These are phyloP conservation scores for Penicillium griseofulvum DNA, from an alignment of 2,329 filamentous ascomycete genomes.

Conservation along the genomic window DNA sequence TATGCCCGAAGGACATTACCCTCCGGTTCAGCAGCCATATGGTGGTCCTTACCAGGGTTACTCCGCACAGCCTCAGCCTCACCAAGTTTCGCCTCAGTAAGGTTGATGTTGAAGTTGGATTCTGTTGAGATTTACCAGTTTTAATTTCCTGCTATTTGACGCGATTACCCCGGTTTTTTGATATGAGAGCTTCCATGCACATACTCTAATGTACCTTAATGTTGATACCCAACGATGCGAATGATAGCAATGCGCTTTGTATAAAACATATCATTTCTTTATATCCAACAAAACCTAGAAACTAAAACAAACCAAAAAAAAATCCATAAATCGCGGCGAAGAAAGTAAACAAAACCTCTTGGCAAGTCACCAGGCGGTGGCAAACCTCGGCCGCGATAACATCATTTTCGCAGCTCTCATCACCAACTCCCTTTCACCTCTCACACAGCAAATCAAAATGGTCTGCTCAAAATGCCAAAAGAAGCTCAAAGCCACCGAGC, in stretches of 20 bases:
- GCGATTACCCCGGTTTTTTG: not conserved
- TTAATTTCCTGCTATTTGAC: not conserved
- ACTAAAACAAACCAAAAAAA: not conserved
- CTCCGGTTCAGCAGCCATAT: not conserved
- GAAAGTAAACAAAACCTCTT: slow-evolving; percentile 4
- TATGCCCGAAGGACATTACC: not conserved
- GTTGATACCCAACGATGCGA: not conserved
- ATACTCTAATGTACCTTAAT: not conserved
- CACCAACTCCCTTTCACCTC: not conserved
- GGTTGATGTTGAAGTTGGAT: not conserved
- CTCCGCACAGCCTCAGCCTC: not conserved
- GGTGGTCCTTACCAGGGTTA: not conserved
- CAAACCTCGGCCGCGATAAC: slow-evolving; percentile 12
- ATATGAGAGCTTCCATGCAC: not conserved
- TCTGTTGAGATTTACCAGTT: not conserved
- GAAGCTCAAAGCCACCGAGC: slow-evolving; percentile 57
- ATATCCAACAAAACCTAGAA: fast-evolving
- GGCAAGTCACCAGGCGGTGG: slow-evolving; percentile 18
- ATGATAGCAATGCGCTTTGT: not conserved
- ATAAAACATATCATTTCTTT: not conserved
- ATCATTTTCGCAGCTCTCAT: slow-evolving; percentile 10
- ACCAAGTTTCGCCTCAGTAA: not conserved
- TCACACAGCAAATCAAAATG: slow-evolving; percentile 42
- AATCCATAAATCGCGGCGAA: not conserved
- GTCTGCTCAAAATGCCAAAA: slow-evolving; percentile 66